Conservation (phyloP, 1,284 basidiomycete species). For the Mycosarcoma mackinlayi region DNA sequence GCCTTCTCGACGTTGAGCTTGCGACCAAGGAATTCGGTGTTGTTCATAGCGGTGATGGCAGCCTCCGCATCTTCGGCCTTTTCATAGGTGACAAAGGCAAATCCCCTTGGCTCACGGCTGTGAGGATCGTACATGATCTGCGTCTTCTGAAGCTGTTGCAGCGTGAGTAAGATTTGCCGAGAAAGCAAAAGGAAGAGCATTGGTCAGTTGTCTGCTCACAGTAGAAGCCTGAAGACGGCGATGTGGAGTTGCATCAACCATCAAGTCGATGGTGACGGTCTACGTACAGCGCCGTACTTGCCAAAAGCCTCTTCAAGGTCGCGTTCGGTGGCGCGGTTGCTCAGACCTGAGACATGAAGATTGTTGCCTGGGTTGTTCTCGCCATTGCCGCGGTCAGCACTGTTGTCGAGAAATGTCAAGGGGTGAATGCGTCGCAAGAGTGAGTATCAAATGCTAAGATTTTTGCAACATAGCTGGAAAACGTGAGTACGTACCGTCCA, state of each 20-base stretch:
- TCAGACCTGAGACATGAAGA: conserved; percentile 90
- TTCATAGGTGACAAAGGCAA: conserved; percentile 97
- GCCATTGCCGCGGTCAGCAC: conserved; percentile 68
- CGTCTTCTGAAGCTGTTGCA: conserved; percentile 74
- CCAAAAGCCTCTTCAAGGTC: conserved; percentile 87
- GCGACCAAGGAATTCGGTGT: conserved; percentile 86
- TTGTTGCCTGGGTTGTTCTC: conserved; percentile 90
- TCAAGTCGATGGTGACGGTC: no score
- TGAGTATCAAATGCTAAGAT: no score
- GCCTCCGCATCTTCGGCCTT: conserved; percentile 86
- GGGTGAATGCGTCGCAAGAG: neutral
- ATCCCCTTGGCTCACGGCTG: conserved; percentile 92
- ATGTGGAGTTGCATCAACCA: no score
- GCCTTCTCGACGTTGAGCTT: conserved; percentile 89
- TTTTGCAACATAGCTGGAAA: no score
- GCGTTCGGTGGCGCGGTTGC: conserved; percentile 81
- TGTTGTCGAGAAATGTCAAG: neutral
- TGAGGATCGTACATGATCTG: conserved; percentile 98
- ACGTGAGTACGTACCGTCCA: conserved; percentile 41
- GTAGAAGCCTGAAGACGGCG: neutral
- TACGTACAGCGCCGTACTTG: conserved; percentile 86
- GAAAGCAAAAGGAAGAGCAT: neutral
- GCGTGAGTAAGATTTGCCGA: neutral
- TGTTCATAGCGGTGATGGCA: conserved; percentile 84
- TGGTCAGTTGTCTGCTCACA: conserved; percentile 5